These are phyloP conservation scores for Ogataea ganodermae DNA, from an alignment of 805 yeast species.

Conservation along the genomic window DNA sequence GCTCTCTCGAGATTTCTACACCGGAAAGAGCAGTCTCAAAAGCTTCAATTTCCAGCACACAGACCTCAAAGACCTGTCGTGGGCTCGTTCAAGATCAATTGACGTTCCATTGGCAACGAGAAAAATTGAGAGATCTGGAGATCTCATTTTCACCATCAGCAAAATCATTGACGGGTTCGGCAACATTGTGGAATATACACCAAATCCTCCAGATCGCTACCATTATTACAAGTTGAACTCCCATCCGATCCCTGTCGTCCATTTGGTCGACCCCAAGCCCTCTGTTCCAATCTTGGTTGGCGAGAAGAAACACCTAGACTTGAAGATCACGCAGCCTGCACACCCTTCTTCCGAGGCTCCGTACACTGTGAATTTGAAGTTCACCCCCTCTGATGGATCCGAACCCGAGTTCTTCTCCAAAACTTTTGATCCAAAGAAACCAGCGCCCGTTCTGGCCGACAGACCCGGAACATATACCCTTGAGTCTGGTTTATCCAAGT, in stretches of 20 bases:
- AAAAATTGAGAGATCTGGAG: constrained; percentile 44
- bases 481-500: constrained; percentile 53
- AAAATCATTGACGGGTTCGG: constrained; percentile 70
- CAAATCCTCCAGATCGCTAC: constrained; percentile 37
- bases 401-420: constrained; percentile 23
- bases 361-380: constrained; percentile 40
- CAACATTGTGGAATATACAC: constrained; percentile 49
- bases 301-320: constrained; percentile 34
- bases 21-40: constrained; percentile 21
- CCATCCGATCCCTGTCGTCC: constrained; percentile 57
- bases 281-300: constrained; percentile 33
- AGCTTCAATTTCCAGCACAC: constrained; percentile 30
- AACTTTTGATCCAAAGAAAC: constrained; percentile 31
- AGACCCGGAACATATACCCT: constrained; percentile 70
- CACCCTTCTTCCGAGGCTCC: constrained; percentile 48
- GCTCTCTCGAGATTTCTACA: constrained; percentile 33
- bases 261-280: constrained; percentile 41
- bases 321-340: constrained; percentile 28
- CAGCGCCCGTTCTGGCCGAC: constrained; percentile 40
- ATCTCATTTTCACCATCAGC: constrained; percentile 55
- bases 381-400: constrained; percentile 30
- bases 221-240: constrained; percentile 48
- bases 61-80: constrained; percentile 42
- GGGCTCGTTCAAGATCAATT: constrained; percentile 35
- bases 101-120: constrained; percentile 31